Evolutionary conservation across 306 rosid genomes (phyloP).

Genomic region (Erythrophleum fordii): DNA sequence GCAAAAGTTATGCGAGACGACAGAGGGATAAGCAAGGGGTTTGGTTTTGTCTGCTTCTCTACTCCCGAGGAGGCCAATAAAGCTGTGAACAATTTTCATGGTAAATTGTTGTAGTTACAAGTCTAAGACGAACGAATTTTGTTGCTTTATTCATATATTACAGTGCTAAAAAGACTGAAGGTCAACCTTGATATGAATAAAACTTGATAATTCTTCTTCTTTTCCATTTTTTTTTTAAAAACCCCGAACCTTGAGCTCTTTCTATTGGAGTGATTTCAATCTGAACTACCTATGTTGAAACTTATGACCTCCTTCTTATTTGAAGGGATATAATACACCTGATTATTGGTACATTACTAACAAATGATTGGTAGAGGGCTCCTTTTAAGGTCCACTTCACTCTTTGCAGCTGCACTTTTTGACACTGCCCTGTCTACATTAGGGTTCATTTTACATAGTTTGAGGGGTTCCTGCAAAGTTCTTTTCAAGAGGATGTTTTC

Average conservation of each 20-base stretch:
- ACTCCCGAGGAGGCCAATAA: constrained; percentile 83
- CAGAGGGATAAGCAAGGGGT: constrained; percentile 83
- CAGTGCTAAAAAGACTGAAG: neutral
- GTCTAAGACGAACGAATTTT: neutral
- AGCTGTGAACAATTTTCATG: constrained; percentile 83
- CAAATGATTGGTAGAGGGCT: constrained; percentile 24
- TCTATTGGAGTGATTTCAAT: neutral
- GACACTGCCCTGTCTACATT: neutral
- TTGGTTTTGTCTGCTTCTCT: constrained; percentile 92
- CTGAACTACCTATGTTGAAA: neutral
- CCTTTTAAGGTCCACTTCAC: neutral
- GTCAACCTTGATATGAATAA: neutral
- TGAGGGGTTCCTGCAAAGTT: constrained; percentile 13
- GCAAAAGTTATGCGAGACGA: constrained; percentile 81
- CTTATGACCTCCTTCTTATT: neutral
- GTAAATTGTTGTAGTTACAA: constrained; percentile 46
- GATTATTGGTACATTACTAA: neutral
- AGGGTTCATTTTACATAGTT: constrained; percentile 25
- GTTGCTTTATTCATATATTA: neutral
- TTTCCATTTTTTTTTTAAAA: neutral
- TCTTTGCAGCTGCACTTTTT: neutral
- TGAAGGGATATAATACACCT: neutral
- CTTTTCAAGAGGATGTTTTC: neutral
- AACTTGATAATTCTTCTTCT: neutral
- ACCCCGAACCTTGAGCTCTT: neutral